These are phyloP conservation scores for Stephanodiscus minutulus DNA, from an alignment of 108 stramenopile genomes.

Conservation along the genomic window DNA sequence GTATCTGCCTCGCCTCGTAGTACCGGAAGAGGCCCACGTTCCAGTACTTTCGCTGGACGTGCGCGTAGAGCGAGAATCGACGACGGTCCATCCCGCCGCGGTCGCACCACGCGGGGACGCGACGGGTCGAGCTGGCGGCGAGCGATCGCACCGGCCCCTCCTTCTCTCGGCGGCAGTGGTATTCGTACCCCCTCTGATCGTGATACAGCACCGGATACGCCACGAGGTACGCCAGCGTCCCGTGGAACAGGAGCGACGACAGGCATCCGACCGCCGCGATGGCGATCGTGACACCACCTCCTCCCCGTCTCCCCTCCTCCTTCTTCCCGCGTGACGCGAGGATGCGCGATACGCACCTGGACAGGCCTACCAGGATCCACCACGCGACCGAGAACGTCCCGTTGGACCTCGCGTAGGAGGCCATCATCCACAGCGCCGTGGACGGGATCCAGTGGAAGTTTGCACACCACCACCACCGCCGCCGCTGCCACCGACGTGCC, in stretches of 20 bases:
- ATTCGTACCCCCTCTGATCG: slow-evolving; percentile 54
- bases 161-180: slow-evolving; percentile 64
- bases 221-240: slow-evolving; percentile 40
- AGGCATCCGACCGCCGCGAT: neutral
- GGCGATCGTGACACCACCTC: too few species aligned
- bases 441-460: slow-evolving; percentile 30
- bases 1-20: slow-evolving; percentile 78
- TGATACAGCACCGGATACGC: slow-evolving; percentile 58
- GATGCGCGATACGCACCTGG: slow-evolving; percentile 29
- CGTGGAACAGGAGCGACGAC: slow-evolving; percentile 21
- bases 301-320: neutral
- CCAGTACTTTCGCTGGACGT: slow-evolving; percentile 84
- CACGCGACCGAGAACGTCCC: slow-evolving; percentile 67
- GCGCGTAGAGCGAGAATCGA: slow-evolving; percentile 73
- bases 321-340: neutral
- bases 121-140: neutral
- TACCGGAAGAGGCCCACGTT: slow-evolving; percentile 86
- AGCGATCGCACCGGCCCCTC: slow-evolving; percentile 2
- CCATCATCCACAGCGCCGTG: slow-evolving; percentile 58
- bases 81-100: slow-evolving; percentile 12
- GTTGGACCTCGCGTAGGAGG: slow-evolving; percentile 80
- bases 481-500: neutral
- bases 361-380: slow-evolving; percentile 60
- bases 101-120: slow-evolving; percentile 51
- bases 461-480: slow-evolving; percentile 10